Percentiles rank a stretch among this genome's conserved stretches.
phyloP scores from a whole-genome alignment of 2,329 filamentous ascomycete species.

The Dothistroma septosporum region DNA sequence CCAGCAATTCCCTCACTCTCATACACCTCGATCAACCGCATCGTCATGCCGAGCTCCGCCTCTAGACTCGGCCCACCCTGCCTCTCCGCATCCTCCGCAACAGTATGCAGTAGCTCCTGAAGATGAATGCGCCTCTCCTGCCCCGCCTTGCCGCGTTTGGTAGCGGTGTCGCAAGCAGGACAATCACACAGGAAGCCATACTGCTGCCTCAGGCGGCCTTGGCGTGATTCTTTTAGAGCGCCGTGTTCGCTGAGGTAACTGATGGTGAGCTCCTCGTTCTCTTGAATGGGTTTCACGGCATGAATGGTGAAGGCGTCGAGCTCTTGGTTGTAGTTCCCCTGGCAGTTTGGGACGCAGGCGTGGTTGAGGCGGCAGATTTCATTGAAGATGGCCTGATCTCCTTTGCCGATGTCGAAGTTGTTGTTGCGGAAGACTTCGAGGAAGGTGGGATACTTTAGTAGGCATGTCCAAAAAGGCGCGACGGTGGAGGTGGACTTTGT shows the following conservation, averaged over 20 bases:
- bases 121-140: conserved; percentile 12
- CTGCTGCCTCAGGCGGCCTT: conserved; percentile 12
- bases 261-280: conserved; percentile 40
- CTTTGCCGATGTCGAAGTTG: conserved; percentile 26
- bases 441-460: conserved; percentile 16
- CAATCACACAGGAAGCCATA: conserved; percentile 39
- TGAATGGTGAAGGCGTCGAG: conserved; percentile 28
- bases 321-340: conserved; percentile 36
- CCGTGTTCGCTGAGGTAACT: conserved; percentile 30
- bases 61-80: background rate
- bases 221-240: conserved; percentile 17
- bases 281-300: conserved; percentile 34
- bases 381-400: conserved; percentile 33
- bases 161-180: conserved; percentile 29
- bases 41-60: conserved; percentile 13
- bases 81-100: conserved; percentile 6
- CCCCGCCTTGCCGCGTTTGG: conserved; percentile 3
- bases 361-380: conserved; percentile 38
- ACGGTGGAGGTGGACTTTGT: background rate
- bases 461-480: conserved; percentile 2
- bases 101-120: conserved; percentile 11
- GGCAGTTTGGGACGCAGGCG: conserved; percentile 37
- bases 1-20: conserved; percentile 16
- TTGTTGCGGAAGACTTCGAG: conserved; percentile 32
- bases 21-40: conserved; percentile 13